Base-by-base conservation (phyloP, 1,284 basidiomycete genomes). In the Ceratobasidium sp. region DNA sequence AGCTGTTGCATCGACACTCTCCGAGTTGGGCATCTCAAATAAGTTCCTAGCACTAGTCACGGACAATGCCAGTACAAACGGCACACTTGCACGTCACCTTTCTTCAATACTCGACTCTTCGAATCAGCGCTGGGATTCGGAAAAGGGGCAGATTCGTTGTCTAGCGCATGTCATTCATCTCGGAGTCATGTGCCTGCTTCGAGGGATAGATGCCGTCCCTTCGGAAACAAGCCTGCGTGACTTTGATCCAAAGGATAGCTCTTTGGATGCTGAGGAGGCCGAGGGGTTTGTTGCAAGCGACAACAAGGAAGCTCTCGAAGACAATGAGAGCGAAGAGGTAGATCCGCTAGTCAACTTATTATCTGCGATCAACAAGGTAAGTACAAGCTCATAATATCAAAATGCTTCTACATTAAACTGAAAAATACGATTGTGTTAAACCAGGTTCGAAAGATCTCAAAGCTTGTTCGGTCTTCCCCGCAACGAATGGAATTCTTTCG, bases 101-200 rank as follows among this genome's bases (percentile, higher is more conserved):
- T 50, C 32, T 5, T 12, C 32, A 26, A 18, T 6, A 4, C 48
- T 65, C 10, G 28, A 12, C 1, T 10, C 46, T 1, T 23, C 61
- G 2, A 14, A 23, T 1, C 16, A 10, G 1, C 61, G 36, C 5
- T 65, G 48, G 61, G 61, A 65, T 28, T 6, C 30, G 0, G 16
- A 41, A 2, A 65, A 53, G 14, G 50, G 46, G 0, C 62, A 52
- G 0, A 72, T 72, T 34, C 46, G 50, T 1, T 65, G 71, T 43
- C 52, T 72, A 1, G 59, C 61, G 10, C 71, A 72, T 21, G 18
- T 67, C 3, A 72, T 72, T 12, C 71, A 72, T 21, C 36, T 65
- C 10, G 60, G 61, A 6, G 61, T 72, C 18, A 72, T 67, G 60
- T 45, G 50, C 1, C 59, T 72, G 0, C 39, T 67, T 1, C 30